Evolutionary conservation across 73 alveolate species (phyloP).

Genomic region (Tetrahymena thermophila): DNA sequence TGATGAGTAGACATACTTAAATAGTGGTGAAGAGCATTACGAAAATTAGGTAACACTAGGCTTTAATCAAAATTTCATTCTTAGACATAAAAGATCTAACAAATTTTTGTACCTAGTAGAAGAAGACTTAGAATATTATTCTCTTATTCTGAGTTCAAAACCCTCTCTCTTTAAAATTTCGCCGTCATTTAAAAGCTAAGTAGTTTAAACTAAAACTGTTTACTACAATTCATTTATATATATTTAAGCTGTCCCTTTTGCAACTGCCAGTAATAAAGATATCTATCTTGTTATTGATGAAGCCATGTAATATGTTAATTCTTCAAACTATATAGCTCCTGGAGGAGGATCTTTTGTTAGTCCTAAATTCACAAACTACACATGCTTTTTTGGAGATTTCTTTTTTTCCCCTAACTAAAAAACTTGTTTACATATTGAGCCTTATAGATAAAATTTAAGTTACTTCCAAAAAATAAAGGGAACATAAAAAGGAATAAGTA

Average conservation of each 20-base stretch:
- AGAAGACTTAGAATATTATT: not conserved
- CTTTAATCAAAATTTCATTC: not conserved
- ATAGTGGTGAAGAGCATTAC: not conserved
- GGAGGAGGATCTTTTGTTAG: not conserved
- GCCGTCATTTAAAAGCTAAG: not conserved
- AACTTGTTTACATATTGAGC: not conserved
- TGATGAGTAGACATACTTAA: not conserved
- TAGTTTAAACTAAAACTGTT: not conserved
- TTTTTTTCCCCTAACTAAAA: not conserved
- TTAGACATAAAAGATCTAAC: not conserved
- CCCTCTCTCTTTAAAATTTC: not conserved
- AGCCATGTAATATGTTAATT: not conserved
- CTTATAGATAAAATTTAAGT: not conserved
- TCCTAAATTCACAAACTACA: not conserved
- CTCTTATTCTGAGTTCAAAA: not conserved
- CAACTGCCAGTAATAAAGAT: not conserved
- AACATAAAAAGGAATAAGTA: not conserved
- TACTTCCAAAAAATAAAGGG: not conserved
- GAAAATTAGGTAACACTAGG: not conserved
- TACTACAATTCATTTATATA: not conserved
- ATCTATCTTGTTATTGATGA: not conserved
- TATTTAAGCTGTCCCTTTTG: not conserved
- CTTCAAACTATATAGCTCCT: not conserved
- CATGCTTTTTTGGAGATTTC: not conserved
- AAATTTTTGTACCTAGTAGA: not conserved